Evolutionary conservation across 164 flowering plant genomes (phyloP).

Genomic region (Stephania japonica): DNA sequence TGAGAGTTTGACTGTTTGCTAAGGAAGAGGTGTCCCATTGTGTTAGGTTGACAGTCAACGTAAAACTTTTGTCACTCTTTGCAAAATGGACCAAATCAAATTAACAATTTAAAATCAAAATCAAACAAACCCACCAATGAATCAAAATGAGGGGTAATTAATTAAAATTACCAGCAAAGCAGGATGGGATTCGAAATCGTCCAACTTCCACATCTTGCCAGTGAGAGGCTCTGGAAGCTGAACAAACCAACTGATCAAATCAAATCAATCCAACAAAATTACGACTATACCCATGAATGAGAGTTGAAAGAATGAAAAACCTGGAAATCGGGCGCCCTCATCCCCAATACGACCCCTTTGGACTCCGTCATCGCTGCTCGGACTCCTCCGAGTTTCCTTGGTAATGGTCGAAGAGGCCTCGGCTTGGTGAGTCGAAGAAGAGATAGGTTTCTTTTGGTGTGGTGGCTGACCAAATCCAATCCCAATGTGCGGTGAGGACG

Average conservation of each 20-base stretch:
- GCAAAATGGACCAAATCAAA: neutral
- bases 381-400: constrained; percentile 11
- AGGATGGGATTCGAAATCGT: constrained; percentile 75
- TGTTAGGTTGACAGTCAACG: too few relatives aligned
- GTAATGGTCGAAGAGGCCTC: too few relatives aligned
- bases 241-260: constrained; percentile 4
- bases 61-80: too few relatives aligned
- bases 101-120: too few relatives aligned
- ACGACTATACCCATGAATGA: neutral
- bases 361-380: constrained; percentile 77
- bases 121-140: too few relatives aligned
- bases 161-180: constrained; percentile 62
- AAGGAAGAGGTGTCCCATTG: too few relatives aligned
- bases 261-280: neutral
- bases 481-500: too few relatives aligned
- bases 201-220: constrained; percentile 73
- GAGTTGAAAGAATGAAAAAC: constrained; percentile 23
- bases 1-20: too few relatives aligned
- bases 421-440: too few relatives aligned
- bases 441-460: too few relatives aligned
- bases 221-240: constrained; percentile 91
- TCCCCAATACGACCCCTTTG: constrained; percentile 55
- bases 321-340: constrained; percentile 75
- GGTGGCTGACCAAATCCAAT: too few relatives aligned
- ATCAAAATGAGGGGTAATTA: too few relatives aligned